phyloP scores from a whole-genome alignment of 148 eudicot species.

The Beta vulgaris region DNA sequence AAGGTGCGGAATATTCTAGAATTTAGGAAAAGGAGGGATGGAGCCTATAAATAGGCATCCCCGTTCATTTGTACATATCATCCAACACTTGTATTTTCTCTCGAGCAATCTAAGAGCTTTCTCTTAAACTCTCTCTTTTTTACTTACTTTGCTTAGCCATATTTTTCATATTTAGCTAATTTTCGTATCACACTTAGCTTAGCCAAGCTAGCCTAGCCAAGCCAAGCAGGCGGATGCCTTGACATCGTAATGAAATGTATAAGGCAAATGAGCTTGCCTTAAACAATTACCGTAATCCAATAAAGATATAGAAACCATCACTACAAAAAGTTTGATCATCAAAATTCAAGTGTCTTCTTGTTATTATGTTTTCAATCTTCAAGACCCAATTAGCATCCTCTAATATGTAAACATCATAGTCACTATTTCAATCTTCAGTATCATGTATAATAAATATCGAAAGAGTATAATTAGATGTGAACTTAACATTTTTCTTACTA shows the following conservation, averaged over 20 bases:
- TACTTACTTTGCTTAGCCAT: too few relatives aligned
- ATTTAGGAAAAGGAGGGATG: too few relatives aligned
- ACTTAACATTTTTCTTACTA: neutral
- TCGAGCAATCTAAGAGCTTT: too few relatives aligned
- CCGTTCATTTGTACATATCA: too few relatives aligned
- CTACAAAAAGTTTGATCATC: neutral
- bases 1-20: too few relatives aligned
- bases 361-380: neutral
- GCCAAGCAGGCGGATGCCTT: too few relatives aligned
- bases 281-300: neutral
- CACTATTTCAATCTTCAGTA: neutral
- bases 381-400: conserved; percentile 5
- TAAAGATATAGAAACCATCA: conserved; percentile 6
- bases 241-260: neutral
- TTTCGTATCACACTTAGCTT: too few relatives aligned
- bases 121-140: too few relatives aligned
- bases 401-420: neutral
- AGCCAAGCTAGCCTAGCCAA: too few relatives aligned
- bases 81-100: neutral
- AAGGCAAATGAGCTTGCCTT: neutral
- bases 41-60: too few relatives aligned
- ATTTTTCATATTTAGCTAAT: too few relatives aligned
- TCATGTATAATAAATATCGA: neutral
- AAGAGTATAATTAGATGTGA: conserved; percentile 16
- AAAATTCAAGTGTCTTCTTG: neutral